Percentiles rank a stretch among this genome's conserved stretches.
Conservation (phyloP, 2,329 filamentous ascomycete genomes). For the Xylaria sp. region DNA sequence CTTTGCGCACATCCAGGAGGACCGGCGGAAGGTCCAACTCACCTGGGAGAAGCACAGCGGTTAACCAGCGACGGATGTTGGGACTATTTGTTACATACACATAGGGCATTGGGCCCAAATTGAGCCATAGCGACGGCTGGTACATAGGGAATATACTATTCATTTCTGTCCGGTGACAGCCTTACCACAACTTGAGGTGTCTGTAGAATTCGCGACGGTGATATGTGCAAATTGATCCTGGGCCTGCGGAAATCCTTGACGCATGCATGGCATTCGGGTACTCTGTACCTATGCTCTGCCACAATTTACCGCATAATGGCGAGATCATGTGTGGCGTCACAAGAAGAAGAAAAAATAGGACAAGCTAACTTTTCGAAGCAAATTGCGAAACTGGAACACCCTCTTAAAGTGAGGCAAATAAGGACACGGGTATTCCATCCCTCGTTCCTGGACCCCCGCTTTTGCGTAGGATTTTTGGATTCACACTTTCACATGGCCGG, state of each 20-base stretch:
- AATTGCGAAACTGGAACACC: no score
- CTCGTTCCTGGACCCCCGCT: constrained; percentile 9
- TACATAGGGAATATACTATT: background rate
- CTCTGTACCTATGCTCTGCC: no score
- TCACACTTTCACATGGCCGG: background rate
- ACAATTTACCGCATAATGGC: no score
- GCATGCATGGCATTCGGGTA: no score
- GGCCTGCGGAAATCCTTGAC: no score
- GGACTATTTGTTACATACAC: background rate
- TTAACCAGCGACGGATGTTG: constrained; percentile 17
- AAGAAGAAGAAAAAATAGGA: background rate
- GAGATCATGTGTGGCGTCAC: no score
- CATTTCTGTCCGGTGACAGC: no score
- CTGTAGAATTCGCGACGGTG: no score
- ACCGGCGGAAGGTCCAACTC: constrained; percentile 20
- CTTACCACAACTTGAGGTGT: no score
- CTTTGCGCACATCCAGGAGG: constrained; percentile 22
- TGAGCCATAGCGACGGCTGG: no score
- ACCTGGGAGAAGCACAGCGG: constrained; percentile 7
- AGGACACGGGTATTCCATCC: background rate
- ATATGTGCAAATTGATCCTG: no score
- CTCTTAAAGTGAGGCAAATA: constrained; percentile 24
- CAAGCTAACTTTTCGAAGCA: background rate
- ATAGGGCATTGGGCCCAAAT: background rate
- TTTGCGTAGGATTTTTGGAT: constrained; percentile 3